These are phyloP conservation scores for Westerdykella sp. DNA, from an alignment of 2,329 filamentous ascomycete genomes.

Conservation along the genomic window DNA sequence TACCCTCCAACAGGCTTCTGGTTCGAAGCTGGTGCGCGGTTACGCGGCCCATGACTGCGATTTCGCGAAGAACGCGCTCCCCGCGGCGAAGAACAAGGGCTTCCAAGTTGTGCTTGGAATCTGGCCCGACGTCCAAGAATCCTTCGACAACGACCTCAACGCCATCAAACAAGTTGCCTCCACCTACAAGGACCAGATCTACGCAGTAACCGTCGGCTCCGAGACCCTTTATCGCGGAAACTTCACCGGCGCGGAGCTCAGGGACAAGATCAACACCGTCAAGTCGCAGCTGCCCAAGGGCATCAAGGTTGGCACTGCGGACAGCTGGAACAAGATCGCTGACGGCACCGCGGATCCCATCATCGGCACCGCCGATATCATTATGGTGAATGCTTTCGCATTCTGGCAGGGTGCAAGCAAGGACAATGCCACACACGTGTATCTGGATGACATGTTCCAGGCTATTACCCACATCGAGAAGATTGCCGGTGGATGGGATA, in stretches of 20 bases:
- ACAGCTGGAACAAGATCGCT: conserved; percentile 66
- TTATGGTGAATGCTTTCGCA: conserved; percentile 63
- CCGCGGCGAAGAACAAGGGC: conserved; percentile 57
- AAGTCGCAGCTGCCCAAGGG: conserved; percentile 47
- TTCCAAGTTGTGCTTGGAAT: conserved; percentile 66
- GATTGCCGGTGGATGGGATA: conserved; percentile 48
- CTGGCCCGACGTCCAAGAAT: conserved; percentile 60
- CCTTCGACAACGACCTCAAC: conserved; percentile 55
- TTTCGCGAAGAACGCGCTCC: conserved; percentile 56
- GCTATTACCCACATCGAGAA: conserved; percentile 58
- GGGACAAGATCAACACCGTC: conserved; percentile 57
- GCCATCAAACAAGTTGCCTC: conserved; percentile 48
- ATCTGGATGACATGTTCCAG: conserved; percentile 62
- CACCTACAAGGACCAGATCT: conserved; percentile 53
- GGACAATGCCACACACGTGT: conserved; percentile 54
- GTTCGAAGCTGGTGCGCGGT: conserved; percentile 54
- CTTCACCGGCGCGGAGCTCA: conserved; percentile 55
- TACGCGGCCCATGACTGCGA: conserved; percentile 64
- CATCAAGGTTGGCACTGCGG: conserved; percentile 60
- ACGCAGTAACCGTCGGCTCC: conserved; percentile 64
- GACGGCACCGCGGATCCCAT: conserved; percentile 63
- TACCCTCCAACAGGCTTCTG: conserved; percentile 48
- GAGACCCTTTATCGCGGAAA: conserved; percentile 65
- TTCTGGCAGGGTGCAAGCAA: conserved; percentile 64
- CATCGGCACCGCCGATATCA: conserved; percentile 56